Evolutionary conservation across 345 rosid species (phyloP).

Genomic region (Brassica cretica): DNA sequence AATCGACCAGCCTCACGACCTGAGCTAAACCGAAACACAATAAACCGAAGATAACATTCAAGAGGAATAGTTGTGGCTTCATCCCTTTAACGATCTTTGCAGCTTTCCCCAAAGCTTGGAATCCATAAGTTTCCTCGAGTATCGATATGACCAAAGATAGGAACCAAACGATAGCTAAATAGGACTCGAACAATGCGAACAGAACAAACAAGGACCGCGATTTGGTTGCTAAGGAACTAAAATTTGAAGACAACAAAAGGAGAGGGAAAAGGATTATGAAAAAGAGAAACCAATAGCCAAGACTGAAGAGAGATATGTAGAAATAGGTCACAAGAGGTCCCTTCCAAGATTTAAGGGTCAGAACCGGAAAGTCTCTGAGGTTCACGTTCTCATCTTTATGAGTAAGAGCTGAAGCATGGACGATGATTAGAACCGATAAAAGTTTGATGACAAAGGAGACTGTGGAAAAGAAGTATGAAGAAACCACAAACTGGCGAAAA

Average conservation of each 20-base stretch:
- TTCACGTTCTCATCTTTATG: constrained; percentile 29
- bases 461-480: constrained; percentile 29
- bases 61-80: constrained; percentile 44
- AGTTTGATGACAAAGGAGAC: constrained; percentile 25
- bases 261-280: constrained; percentile 23
- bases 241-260: background rate
- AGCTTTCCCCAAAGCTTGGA: constrained; percentile 62
- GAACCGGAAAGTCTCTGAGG: constrained; percentile 34
- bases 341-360: constrained; percentile 39
- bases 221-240: background rate
- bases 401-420: constrained; percentile 44
- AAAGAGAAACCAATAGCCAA: constrained; percentile 42
- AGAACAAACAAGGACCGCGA: background rate
- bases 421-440: constrained; percentile 34
- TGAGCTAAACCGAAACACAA: constrained; percentile 11
- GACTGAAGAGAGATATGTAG: constrained; percentile 40
- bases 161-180: constrained; percentile 50
- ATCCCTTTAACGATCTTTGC: constrained; percentile 51
- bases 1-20: constrained; percentile 7
- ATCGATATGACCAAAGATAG: constrained; percentile 59
- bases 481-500: constrained; percentile 21
- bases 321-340: constrained; percentile 49
- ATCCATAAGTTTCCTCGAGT: constrained; percentile 53
- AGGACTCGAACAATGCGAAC: constrained; percentile 32
- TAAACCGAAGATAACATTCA: constrained; percentile 42